These are phyloP conservation scores for Aureobasidium sp. DNA, from an alignment of 2,329 filamentous ascomycete species.

Conservation along the genomic window DNA sequence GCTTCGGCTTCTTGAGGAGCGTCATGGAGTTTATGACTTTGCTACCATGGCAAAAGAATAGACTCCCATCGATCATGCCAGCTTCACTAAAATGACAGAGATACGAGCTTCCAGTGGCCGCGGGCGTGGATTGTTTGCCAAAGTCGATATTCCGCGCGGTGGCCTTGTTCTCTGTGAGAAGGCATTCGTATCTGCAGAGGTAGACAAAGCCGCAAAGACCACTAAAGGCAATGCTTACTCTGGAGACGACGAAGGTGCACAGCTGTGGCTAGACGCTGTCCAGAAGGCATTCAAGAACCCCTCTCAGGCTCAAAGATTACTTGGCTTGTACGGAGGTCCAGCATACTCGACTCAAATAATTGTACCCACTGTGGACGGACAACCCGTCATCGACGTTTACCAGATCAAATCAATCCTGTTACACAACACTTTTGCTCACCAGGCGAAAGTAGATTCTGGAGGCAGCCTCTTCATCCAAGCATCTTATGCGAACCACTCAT, in stretches of 20 bases:
- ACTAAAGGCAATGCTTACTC: neutral
- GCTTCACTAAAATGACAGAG: neutral
- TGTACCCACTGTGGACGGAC: neutral
- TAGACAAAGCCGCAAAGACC: neutral
- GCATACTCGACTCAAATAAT: neutral
- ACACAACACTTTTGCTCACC: neutral
- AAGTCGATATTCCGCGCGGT: neutral
- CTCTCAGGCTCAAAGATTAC: neutral
- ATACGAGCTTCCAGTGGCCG: neutral
- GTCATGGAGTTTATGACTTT: neutral
- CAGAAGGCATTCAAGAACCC: neutral
- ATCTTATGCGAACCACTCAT: slow-evolving; percentile 41
- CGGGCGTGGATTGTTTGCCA: neutral
- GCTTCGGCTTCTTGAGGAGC: neutral
- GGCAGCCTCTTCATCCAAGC: slow-evolving; percentile 33
- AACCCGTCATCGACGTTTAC: neutral
- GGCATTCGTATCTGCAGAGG: neutral
- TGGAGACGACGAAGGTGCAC: neutral
- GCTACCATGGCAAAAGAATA: neutral
- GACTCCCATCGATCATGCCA: neutral
- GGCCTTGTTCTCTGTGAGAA: neutral
- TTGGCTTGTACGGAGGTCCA: neutral
- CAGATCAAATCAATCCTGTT: neutral
- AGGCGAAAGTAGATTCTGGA: slow-evolving; percentile 24
- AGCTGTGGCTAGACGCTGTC: neutral